Evolutionary conservation across 176 grass and related monocot species (phyloP).

Genomic region (Raddia guianensis): DNA sequence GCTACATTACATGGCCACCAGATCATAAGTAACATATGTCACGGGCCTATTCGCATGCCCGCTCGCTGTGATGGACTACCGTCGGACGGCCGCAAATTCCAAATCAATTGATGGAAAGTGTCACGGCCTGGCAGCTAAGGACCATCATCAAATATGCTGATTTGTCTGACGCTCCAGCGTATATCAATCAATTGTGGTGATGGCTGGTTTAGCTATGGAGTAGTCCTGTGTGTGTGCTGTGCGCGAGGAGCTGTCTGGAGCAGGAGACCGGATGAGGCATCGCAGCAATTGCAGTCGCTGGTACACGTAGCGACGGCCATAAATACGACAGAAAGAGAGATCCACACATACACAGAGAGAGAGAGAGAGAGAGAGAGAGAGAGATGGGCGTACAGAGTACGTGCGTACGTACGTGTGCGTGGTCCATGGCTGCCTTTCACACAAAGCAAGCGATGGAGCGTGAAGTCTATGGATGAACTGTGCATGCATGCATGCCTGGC

Average conservation of each 20-base stretch:
- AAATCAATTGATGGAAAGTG: background rate
- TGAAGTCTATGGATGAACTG: background rate
- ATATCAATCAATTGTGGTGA: background rate
- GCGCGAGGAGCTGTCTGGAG: conserved; percentile 21
- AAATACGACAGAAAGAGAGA: background rate
- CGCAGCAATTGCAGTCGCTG: conserved; percentile 28
- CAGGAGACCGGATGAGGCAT: conserved; percentile 36
- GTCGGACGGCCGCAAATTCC: too few relatives aligned
- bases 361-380: background rate
- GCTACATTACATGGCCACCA: too few relatives aligned
- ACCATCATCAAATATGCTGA: background rate
- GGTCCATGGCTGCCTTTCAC: conserved; percentile 49
- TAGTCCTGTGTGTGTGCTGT: conserved; percentile 21
- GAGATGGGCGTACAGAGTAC: too few relatives aligned
- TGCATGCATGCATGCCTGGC: background rate
- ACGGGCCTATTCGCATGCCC: too few relatives aligned
- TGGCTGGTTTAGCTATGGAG: too few relatives aligned
- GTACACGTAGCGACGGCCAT: conserved; percentile 29
- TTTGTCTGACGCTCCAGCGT: background rate
- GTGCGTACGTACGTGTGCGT: background rate
- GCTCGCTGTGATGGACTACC: background rate
- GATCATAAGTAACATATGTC: too few relatives aligned
- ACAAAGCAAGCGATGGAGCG: conserved; percentile 39
- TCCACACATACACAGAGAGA: too few relatives aligned
- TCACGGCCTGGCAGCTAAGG: background rate